These are phyloP conservation scores for Globisporangium perplexum DNA, from an alignment of 352 stramenopile genomes.

Conservation along the genomic window DNA sequence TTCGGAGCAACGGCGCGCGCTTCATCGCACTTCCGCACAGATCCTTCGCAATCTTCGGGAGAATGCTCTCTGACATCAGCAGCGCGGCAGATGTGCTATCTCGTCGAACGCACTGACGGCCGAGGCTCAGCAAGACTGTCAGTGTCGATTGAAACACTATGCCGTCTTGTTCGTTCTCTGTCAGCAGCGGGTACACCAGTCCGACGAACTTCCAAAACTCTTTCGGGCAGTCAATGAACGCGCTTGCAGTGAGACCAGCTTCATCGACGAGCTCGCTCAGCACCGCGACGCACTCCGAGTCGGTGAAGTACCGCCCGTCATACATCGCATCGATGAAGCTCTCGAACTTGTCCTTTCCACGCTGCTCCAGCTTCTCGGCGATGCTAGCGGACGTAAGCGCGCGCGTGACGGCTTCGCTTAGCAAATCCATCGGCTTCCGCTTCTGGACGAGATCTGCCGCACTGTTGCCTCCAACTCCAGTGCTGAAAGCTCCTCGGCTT, in stretches of 20 bases:
- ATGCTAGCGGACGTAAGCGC: conserved; percentile 28
- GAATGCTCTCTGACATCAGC: conserved; percentile 48
- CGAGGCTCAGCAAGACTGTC: conserved; percentile 32
- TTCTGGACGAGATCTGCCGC: conserved; percentile 44
- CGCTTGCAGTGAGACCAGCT: conserved; percentile 38
- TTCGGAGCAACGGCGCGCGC: conserved; percentile 40
- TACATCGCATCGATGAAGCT: conserved; percentile 48
- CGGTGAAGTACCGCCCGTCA: conserved; percentile 30
- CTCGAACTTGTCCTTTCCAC: conserved; percentile 65
- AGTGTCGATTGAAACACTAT: conserved; percentile 29
- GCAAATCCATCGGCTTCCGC: conserved; percentile 49
- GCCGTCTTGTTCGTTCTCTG: conserved; percentile 40
- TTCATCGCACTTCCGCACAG: conserved; percentile 31
- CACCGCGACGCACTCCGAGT: conserved; percentile 30
- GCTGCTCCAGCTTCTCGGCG: conserved; percentile 22
- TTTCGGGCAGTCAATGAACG: conserved; percentile 68
- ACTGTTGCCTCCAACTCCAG: conserved; percentile 16
- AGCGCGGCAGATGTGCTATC: conserved; percentile 37
- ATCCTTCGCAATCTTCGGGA: conserved; percentile 34
- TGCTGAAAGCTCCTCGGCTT: conserved; percentile 6
- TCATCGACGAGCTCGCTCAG: conserved; percentile 41
- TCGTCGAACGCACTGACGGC: conserved; percentile 35
- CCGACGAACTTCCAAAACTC: conserved; percentile 80
- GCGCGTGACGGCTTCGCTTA: conserved; percentile 41
- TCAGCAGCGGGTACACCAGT: conserved; percentile 42